Evolutionary conservation across 2,329 filamentous ascomycete species (phyloP), one percentile per base, ranked within the genome.

Genomic region (Talaromyces verruculosus): DNA sequence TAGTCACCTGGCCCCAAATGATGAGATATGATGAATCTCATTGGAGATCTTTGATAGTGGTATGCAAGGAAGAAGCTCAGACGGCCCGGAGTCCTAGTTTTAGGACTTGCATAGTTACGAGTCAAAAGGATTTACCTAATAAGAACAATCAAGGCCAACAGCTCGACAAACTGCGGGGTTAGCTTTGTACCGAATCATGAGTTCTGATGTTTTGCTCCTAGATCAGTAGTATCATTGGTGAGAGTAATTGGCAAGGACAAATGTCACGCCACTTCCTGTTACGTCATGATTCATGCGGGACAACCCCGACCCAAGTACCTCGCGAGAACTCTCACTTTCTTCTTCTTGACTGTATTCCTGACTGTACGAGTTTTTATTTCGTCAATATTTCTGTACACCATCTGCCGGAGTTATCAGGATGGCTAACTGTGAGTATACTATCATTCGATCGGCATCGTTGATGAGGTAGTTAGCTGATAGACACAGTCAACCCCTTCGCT

Each of bases 401-500:
- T 22, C 57, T 8, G 13, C 28, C 39, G 19, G 35, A 25, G 22
- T 8, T 8, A 25, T 47, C 13, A 66, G 25, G 7, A 66, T 67
- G 65, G 65, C 58, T 5, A 45, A 61, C 37, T 65, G 65, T 67
- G 39, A 61, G 65, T 62, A 19, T 8, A 15, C 7, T 1, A 17
- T 28, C 30, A 15, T 41, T 39, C 35, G 10, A 41, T 37, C 3
- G 13, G 1, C 1, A 25, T 25, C 3, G 15, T 5, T 10, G 39
- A 47, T 45, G 15, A 30, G 28, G 19, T 8, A 47, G 25, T 25
- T 25, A 25, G 25, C 49, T 61, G 1, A 61, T 33, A 57, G 28
- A 15, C 37, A 22, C 30, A 91, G 89, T 87, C 75, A 95, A 95
- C 77, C 91, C 91, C 33, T 95, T 95, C 80, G 82, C 85, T 67